Conservation (phyloP, 2,329 filamentous ascomycete species). For the Fusarium annulatum region DNA sequence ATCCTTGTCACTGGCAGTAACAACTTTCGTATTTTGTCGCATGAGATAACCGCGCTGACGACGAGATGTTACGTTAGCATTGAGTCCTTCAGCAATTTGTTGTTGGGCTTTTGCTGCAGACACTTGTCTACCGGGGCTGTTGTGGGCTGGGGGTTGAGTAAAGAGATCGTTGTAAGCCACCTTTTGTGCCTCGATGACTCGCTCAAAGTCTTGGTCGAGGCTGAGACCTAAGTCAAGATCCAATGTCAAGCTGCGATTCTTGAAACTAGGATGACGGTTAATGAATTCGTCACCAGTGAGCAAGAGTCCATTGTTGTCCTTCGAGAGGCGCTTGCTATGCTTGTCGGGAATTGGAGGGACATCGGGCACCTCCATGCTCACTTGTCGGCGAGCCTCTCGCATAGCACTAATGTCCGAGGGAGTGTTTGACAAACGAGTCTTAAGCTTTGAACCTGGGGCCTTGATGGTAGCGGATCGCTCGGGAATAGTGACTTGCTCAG, state of each 20-base stretch:
- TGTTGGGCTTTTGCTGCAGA: slow-evolving; percentile 46
- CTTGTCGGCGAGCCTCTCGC: slow-evolving; percentile 85
- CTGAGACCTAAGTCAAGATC: slow-evolving; percentile 86
- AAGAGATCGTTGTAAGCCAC: slow-evolving; percentile 60
- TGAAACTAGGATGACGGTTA: slow-evolving; percentile 77
- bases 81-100: slow-evolving; percentile 36
- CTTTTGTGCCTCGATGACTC: slow-evolving; percentile 97
- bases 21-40: slow-evolving; percentile 97
- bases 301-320: slow-evolving; percentile 56
- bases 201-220: slow-evolving; percentile 91
- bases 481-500: slow-evolving; percentile 71
- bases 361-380: slow-evolving; percentile 77
- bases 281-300: slow-evolving; percentile 56
- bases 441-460: slow-evolving; percentile 85
- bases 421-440: slow-evolving; percentile 88
- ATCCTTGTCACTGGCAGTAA: slow-evolving; percentile 87
- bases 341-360: slow-evolving; percentile 71
- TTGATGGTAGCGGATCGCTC: slow-evolving; percentile 90
- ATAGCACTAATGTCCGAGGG: slow-evolving; percentile 86
- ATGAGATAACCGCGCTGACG: slow-evolving; percentile 97
- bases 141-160: slow-evolving; percentile 38
- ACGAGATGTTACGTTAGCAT: slow-evolving; percentile 72
- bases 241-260: slow-evolving; percentile 84
- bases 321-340: slow-evolving; percentile 66
- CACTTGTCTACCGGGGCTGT: slow-evolving; percentile 58